phyloP scores from a whole-genome alignment of 495 filamentous ascomycete genomes.

The Penicillium lividum region DNA sequence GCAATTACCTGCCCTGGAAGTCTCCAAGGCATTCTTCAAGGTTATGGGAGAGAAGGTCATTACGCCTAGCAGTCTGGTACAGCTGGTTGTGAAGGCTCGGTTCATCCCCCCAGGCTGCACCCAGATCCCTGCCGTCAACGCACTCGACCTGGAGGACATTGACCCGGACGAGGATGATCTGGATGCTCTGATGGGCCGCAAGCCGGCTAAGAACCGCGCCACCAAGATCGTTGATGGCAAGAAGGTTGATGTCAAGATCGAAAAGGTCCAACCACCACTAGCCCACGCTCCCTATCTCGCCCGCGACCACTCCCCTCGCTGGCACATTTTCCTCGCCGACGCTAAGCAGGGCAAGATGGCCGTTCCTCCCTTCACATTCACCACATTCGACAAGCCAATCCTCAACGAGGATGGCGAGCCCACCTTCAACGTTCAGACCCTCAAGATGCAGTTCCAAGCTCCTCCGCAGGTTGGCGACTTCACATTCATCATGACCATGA shows the following conservation, averaged over 20 bases:
- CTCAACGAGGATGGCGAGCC: constrained; percentile 72
- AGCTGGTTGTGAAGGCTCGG: constrained; percentile 92
- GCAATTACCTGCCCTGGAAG: constrained; percentile 76
- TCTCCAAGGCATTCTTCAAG: constrained; percentile 98
- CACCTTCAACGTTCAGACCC: constrained; percentile 88
- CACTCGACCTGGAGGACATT: constrained; percentile 81
- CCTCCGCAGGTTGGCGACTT: constrained; percentile 91
- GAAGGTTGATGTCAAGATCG: constrained; percentile 45
- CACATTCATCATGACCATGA: constrained; percentile 84
- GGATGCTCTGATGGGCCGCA: constrained; percentile 81
- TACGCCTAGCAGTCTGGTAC: constrained; percentile 89
- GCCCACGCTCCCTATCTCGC: constrained; percentile 87
- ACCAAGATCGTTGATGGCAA: constrained; percentile 61
- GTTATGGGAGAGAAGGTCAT: constrained; percentile 91
- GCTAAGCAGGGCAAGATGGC: constrained; percentile 92
- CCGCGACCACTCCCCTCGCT: constrained; percentile 82
- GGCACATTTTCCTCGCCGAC: constrained; percentile 93
- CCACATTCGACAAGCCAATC: constrained; percentile 83
- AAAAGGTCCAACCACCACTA: constrained; percentile 74
- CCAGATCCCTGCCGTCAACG: constrained; percentile 70
- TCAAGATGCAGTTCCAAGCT: constrained; percentile 97
- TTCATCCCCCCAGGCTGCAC: constrained; percentile 83
- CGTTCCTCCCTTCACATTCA: constrained; percentile 90
- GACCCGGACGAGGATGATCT: constrained; percentile 93
- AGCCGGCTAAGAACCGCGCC: constrained; percentile 57